A percentile compares a stretch with the other conserved stretches of the same genome.
Conservation (phyloP, 1,139 yeast species). For the Sugiyamaella pinicola region DNA sequence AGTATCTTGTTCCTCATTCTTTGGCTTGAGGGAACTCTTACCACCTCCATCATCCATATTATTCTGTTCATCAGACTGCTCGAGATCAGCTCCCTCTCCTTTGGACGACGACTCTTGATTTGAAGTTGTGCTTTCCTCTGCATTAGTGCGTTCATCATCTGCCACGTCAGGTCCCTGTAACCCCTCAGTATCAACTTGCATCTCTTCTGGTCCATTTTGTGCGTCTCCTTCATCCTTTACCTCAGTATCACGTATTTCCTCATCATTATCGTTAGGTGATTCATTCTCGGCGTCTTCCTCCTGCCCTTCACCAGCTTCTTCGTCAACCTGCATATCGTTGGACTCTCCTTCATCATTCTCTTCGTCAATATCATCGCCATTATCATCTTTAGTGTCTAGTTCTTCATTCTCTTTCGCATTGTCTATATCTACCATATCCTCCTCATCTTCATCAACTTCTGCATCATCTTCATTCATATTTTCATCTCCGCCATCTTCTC, state of each 20-base stretch:
- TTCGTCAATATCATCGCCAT: slow-evolving; percentile 39
- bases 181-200: slow-evolving; percentile 41
- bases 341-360: slow-evolving; percentile 39
- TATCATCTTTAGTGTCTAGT: slow-evolving; percentile 39
- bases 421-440: slow-evolving; percentile 34
- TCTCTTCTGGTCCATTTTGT: slow-evolving; percentile 30
- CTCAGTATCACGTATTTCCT: slow-evolving; percentile 56
- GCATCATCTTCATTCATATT: slow-evolving; percentile 40
- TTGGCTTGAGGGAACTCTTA: slow-evolving; percentile 29
- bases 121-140: slow-evolving; percentile 51
- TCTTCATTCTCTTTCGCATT: slow-evolving; percentile 40
- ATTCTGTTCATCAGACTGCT: slow-evolving; percentile 61
- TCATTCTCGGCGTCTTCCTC: slow-evolving; percentile 47
- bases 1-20: slow-evolving; percentile 30
- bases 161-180: slow-evolving; percentile 52
- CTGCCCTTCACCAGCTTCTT: slow-evolving; percentile 66
- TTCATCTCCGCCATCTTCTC: slow-evolving; percentile 34
- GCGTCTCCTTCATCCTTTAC: slow-evolving; percentile 64
- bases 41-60: slow-evolving; percentile 36
- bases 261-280: slow-evolving; percentile 37
- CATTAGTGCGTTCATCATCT: slow-evolving; percentile 46
- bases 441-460: slow-evolving; percentile 40
- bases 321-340: slow-evolving; percentile 77
- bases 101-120: slow-evolving; percentile 71
- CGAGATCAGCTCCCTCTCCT: slow-evolving; percentile 78